These are phyloP conservation scores for Daedalea quercina DNA, from an alignment of 768 basidiomycete genomes.

Conservation along the genomic window DNA sequence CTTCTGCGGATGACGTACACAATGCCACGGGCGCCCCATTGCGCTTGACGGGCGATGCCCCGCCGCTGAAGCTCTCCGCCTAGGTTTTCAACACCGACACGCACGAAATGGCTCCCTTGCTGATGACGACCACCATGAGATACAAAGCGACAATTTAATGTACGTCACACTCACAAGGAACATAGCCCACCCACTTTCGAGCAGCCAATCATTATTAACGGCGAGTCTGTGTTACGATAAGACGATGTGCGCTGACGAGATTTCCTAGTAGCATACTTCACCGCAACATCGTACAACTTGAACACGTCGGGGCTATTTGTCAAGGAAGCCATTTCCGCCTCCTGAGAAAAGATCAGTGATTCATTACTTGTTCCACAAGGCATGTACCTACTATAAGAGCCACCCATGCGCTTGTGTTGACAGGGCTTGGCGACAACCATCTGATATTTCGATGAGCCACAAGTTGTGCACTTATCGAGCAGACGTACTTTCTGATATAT, in stretches of 20 bases:
- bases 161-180: slow-evolving; percentile 40
- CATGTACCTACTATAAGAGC: slow-evolving; percentile 45
- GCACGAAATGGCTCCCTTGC: slow-evolving; percentile 68
- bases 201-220: slow-evolving; percentile 60
- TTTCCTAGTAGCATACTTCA: slow-evolving; percentile 36
- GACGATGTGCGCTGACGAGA: background rate
- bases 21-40: slow-evolving; percentile 71
- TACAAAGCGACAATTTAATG: background rate
- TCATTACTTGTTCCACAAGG: too few relatives aligned
- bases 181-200: slow-evolving; percentile 67
- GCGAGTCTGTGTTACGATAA: slow-evolving; percentile 40
- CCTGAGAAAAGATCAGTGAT: too few relatives aligned
- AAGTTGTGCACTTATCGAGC: background rate
- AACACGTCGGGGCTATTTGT: slow-evolving; percentile 50
- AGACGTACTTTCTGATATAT: slow-evolving; percentile 48
- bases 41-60: slow-evolving; percentile 56
- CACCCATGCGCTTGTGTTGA: slow-evolving; percentile 64
- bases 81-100: slow-evolving; percentile 57
- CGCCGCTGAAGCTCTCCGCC: slow-evolving; percentile 63
- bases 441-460: slow-evolving; percentile 23
- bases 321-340: slow-evolving; percentile 64
- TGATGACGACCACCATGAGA: slow-evolving; percentile 17
- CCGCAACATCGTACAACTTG: slow-evolving; percentile 62
- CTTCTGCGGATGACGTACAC: slow-evolving; percentile 40
- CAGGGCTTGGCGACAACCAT: slow-evolving; percentile 65